Evolutionary conservation across 139 green algal species (phyloP), one percentile per base, ranked within the genome.

Genomic region (Tetraselmis chui): DNA sequence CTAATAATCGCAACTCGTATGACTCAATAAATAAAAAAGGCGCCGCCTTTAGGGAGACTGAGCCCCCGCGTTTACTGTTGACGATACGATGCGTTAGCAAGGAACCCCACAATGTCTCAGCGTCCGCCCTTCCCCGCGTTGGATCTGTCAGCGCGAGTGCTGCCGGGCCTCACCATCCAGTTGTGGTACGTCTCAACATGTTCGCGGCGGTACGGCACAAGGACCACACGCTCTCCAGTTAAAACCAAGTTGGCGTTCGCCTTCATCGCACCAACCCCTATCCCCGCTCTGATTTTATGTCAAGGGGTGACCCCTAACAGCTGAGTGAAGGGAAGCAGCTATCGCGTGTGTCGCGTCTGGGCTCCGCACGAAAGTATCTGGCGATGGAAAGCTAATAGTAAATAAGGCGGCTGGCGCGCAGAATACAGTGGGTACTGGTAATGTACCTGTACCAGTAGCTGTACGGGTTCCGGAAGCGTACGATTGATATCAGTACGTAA

Each of bases 171-270:
- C 32, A 31, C 77, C 32, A 81, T 81, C 90, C 90, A 93, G 1
- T 67, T 58, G 32, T 95, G 91, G 77, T 95, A 95, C 0, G 27
- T 75, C 1, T 31, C 27, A 5, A 97, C 93, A 58, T 97, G 94
- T 76, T 97, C 89, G 0, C 26, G 27, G 1, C 88, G 80, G 77
- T 97, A 97, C 0, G 93, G 93, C 1, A 97, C 93, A 28, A 97
- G 89, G 2, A 89, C 1, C 0, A 89, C 86, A 0, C 26, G n/a
- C 0, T 80, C 29, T 1, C 92, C 93, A 5, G 45, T 67, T 67
- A 67, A 25, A 5, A 67, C 45, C 45, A 67, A 67, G 45, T 67
- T 18, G 5, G 45, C 45, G 45, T 67, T 67, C 18, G 45, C 45
- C 45, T 18, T 5, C 45, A 67, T 67, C 18, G 11, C 45, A 67